Conservation (phyloP, 495 filamentous ascomycete genomes). For the Bacidia gigantensis region DNA sequence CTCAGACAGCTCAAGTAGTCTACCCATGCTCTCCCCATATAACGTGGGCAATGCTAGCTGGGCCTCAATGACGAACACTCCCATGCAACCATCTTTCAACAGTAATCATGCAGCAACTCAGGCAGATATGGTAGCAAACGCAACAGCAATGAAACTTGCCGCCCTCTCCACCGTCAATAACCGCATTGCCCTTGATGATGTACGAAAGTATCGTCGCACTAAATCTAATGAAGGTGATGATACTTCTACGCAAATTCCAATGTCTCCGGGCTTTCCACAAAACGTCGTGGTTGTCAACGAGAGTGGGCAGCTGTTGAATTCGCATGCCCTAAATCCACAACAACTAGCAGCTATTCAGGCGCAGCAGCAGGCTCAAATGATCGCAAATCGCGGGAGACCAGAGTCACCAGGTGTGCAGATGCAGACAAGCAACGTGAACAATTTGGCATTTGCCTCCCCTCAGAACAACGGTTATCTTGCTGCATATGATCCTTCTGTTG, state of each 20-base stretch:
- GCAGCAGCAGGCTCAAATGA: constrained; percentile 66
- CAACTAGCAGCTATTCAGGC: constrained; percentile 77
- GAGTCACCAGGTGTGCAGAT: constrained; percentile 82
- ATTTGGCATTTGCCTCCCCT: constrained; percentile 68
- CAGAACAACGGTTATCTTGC: constrained; percentile 93
- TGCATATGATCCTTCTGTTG: constrained; percentile 65
- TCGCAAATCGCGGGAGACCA: constrained; percentile 75
- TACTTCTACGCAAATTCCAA: constrained; percentile 27
- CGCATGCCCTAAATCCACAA: constrained; percentile 72
- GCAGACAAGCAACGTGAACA: constrained; percentile 50
- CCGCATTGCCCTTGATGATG: constrained; percentile 90
- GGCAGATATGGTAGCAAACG: constrained; percentile 97
- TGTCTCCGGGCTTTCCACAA: constrained; percentile 38
- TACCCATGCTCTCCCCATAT: constrained; percentile 85
- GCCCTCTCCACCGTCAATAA: constrained; percentile 97
- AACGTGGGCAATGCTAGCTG: constrained; percentile 75
- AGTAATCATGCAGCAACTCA: constrained; percentile 47
- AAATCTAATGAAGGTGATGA: constrained; percentile 74
- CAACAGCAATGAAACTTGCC: constrained; percentile 96
- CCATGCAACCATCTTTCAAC: constrained; percentile 79
- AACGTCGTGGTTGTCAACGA: constrained; percentile 79
- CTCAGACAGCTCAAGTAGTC: constrained; percentile 52
- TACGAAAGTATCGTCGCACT: constrained; percentile 81
- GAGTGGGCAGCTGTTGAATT: constrained; percentile 71
- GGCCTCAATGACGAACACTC: constrained; percentile 97